Conservation (phyloP, 768 basidiomycete species). For the Boletus subparvulus region DNA sequence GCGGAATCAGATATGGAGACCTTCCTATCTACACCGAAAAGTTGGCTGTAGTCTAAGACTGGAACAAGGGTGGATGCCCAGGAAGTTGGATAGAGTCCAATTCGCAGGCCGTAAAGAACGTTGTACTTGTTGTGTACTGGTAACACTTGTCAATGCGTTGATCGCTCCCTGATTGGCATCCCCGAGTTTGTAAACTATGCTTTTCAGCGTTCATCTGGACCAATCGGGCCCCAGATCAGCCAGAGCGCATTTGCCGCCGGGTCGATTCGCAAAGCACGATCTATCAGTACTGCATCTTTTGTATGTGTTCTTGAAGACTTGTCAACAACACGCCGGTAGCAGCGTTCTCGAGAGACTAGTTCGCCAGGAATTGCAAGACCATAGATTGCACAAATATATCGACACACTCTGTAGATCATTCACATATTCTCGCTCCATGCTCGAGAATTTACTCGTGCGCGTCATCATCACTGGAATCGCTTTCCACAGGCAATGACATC, state of each 20-base stretch:
- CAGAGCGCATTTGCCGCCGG: no score
- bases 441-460: conserved; percentile 5
- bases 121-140: conserved; percentile 5
- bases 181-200: not conserved
- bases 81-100: conserved; percentile 9
- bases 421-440: not conserved
- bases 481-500: conserved; percentile 52
- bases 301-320: not conserved
- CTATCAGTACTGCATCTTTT: no score
- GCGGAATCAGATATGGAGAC: conserved; percentile 35
- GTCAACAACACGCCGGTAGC: not conserved
- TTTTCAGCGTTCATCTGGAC: not conserved
- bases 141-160: conserved; percentile 17
- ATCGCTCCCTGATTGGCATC: conserved; percentile 7
- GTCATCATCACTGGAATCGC: conserved; percentile 9
- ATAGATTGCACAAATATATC: not conserved
- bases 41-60: conserved; percentile 5
- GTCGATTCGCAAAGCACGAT: no score
- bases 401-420: conserved; percentile 4
- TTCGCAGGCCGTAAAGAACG: not conserved
- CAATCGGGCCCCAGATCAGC: no score
- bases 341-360: not conserved
- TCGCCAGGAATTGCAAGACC: not conserved
- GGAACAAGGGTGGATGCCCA: not conserved
- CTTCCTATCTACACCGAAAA: conserved; percentile 45